These are phyloP conservation scores for Hyparrhenia diplandra DNA, from an alignment of 176 grass and related monocot species.

Conservation along the genomic window DNA sequence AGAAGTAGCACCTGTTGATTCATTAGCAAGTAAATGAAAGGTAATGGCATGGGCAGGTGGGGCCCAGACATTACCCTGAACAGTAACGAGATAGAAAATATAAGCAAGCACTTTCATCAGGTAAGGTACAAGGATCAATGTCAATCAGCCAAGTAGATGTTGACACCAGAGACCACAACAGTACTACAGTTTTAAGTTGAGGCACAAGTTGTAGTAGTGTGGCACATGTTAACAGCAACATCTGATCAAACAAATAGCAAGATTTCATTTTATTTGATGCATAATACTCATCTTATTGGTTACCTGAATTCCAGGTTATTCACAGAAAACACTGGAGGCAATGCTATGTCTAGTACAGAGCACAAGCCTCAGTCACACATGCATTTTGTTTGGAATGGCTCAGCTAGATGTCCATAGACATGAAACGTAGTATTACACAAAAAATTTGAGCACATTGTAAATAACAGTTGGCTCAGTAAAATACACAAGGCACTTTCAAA, in stretches of 20 bases:
- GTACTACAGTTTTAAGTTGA: background rate
- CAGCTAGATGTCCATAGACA: background rate
- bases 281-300: slow-evolving; percentile 6
- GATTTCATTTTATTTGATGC: slow-evolving; percentile 21
- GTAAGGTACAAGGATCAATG: background rate
- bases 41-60: background rate
- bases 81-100: background rate
- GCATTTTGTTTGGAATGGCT: background rate
- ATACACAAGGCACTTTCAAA: slow-evolving; percentile 23
- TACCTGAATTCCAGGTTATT: slow-evolving; percentile 27
- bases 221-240: background rate
- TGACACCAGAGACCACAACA: background rate
- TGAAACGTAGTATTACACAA: slow-evolving; percentile 21
- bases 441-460: background rate
- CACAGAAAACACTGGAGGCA: slow-evolving; percentile 28
- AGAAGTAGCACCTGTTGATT: background rate
- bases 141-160: background rate
- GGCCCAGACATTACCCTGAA: background rate
- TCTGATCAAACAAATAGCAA: background rate
- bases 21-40: slow-evolving; percentile 2
- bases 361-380: background rate
- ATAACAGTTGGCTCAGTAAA: slow-evolving; percentile 2
- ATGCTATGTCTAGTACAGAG: slow-evolving; percentile 11
- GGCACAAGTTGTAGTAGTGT: background rate
- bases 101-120: background rate